Evolutionary conservation across 169 alveolate species (phyloP).

Genomic region (Plasmodium vivax): DNA sequence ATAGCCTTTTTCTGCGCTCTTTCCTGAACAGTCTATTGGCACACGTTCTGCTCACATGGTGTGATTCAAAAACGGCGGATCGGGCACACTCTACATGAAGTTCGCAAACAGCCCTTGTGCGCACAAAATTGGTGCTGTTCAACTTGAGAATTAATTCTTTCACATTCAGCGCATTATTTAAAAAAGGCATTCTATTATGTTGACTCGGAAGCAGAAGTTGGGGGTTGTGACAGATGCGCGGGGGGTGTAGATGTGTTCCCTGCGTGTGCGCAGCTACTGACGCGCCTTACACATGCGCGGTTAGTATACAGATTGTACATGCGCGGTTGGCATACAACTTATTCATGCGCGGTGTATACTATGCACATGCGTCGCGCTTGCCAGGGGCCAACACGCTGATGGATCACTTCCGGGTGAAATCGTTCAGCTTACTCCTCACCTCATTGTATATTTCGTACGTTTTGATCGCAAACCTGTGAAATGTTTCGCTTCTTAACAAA

Average conservation of each 20-base stretch:
- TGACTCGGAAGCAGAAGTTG: not conserved
- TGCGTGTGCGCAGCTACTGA: not conserved
- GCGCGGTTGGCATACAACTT: not conserved
- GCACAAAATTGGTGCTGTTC: not conserved
- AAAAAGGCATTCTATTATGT: constrained; percentile 56
- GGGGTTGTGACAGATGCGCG: not conserved
- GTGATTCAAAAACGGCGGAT: not conserved
- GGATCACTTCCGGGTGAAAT: constrained; percentile 25
- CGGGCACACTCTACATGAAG: constrained; percentile 4
- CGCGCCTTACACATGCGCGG: not conserved
- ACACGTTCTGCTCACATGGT: not conserved
- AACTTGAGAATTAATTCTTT: constrained; percentile 14
- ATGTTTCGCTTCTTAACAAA: constrained; percentile 61
- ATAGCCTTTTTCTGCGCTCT: not conserved
- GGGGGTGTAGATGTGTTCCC: not conserved
- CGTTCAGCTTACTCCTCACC: constrained; percentile 40
- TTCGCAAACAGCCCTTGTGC: not conserved
- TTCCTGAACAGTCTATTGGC: not conserved
- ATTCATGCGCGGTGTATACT: not conserved
- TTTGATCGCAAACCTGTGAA: constrained; percentile 62
- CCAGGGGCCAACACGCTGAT: not conserved
- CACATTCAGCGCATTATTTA: constrained; percentile 28
- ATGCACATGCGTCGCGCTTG: not conserved
- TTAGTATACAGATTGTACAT: not conserved
- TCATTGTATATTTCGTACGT: constrained; percentile 64